Conservation (phyloP, 2,329 filamentous ascomycete genomes). For the Fusarium sp. region DNA sequence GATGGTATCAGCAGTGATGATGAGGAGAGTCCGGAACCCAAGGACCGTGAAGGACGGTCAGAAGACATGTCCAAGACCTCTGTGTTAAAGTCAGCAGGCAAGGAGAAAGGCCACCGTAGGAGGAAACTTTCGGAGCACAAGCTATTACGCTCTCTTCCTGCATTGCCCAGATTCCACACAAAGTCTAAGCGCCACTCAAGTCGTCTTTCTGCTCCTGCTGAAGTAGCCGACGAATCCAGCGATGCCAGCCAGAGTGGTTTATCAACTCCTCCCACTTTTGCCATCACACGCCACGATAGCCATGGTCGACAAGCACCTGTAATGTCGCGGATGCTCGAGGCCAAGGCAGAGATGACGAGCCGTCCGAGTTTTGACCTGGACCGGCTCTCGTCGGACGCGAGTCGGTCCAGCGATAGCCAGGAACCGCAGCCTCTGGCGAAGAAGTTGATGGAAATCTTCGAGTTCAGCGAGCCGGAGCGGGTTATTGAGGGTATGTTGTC, state of each 20-base stretch:
- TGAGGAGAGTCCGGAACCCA: constrained; percentile 68
- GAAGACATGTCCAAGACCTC: constrained; percentile 57
- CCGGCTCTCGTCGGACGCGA: constrained; percentile 55
- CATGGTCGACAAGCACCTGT: constrained; percentile 72
- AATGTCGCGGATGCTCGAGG: constrained; percentile 83
- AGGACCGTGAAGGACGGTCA: constrained; percentile 59
- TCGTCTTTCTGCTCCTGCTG: constrained; percentile 52
- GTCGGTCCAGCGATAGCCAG: constrained; percentile 49
- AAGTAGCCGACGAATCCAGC: constrained; percentile 48
- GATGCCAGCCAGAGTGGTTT: constrained; percentile 44
- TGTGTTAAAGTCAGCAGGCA: constrained; percentile 50
- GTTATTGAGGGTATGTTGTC: constrained; percentile 78
- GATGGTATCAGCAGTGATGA: constrained; percentile 85
- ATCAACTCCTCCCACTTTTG: constrained; percentile 38
- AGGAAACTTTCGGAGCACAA: constrained; percentile 74
- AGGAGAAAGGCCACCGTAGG: constrained; percentile 59
- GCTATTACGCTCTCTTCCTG: constrained; percentile 73
- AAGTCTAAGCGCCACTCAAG: constrained; percentile 58
- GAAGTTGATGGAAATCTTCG: constrained; percentile 85
- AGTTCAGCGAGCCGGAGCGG: constrained; percentile 83
- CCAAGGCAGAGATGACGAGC: constrained; percentile 71
- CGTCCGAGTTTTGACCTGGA: constrained; percentile 70
- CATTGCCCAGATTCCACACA: constrained; percentile 62
- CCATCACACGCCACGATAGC: constrained; percentile 46
- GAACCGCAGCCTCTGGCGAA: constrained; percentile 72